Conservation (phyloP, 441 rosid genomes). For the Euphorbia schlechtendalii region DNA sequence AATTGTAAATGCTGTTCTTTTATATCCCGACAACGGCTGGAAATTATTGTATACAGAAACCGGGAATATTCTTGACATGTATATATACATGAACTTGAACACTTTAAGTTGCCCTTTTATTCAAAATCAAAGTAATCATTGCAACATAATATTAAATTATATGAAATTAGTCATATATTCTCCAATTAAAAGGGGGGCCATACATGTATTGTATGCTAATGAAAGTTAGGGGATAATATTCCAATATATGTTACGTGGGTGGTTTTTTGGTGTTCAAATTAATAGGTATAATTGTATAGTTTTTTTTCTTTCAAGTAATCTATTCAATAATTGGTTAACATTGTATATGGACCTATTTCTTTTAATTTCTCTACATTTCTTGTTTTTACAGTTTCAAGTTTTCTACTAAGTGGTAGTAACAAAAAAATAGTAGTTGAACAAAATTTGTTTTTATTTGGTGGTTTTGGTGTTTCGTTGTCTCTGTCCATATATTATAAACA, state of each 20-base stretch:
- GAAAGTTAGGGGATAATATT: no score
- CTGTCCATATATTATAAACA: no score
- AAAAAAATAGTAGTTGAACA: no score
- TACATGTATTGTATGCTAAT: no score
- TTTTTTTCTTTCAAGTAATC: not conserved
- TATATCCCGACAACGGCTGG: not conserved
- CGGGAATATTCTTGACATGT: slow-evolving; percentile 5
- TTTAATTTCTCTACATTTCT: no score
- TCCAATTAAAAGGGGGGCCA: not conserved
- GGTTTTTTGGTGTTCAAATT: not conserved
- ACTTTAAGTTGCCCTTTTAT: not conserved
- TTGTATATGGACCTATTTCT: slow-evolving; percentile 1
- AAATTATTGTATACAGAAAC: not conserved
- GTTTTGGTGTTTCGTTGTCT: no score
- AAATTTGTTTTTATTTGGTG: no score
- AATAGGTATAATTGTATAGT: not conserved
- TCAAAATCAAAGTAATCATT: not conserved
- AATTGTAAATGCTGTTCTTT: not conserved
- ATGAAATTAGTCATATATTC: not conserved
- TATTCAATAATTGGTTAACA: not conserved
- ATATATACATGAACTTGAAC: slow-evolving; percentile 17
- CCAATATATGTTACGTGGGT: no score
- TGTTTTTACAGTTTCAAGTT: no score
- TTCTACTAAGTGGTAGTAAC: no score
- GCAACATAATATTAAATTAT: not conserved